Percentiles rank a stretch among this genome's conserved stretches.
These are phyloP conservation scores for Thermochaetoides dissita DNA, from an alignment of 2,329 filamentous ascomycete species.

Conservation along the genomic window DNA sequence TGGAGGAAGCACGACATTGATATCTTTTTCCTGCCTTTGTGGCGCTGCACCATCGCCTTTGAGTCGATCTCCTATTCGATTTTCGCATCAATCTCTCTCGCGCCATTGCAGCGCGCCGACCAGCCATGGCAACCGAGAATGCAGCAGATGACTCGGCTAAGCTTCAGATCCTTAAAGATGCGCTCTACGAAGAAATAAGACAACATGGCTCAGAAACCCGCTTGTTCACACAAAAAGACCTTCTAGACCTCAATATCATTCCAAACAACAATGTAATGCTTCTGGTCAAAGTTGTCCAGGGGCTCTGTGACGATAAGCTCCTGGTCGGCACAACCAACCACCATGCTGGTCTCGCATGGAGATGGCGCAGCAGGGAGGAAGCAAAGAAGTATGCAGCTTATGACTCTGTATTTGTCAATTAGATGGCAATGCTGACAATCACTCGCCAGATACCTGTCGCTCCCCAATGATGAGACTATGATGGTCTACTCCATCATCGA, in stretches of 20 bases:
- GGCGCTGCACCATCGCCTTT: no score
- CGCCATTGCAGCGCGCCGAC: no score
- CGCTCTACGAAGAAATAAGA: conserved; percentile 41
- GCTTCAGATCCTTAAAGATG: conserved; percentile 38
- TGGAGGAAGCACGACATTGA: no score
- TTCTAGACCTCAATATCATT: conserved; percentile 42
- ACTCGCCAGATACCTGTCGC: conserved; percentile 38
- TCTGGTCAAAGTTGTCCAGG: conserved; percentile 42
- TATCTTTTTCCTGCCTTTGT: no score
- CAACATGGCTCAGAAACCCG: conserved; percentile 33
- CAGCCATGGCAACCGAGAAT: conserved; percentile 7
- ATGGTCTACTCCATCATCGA: conserved; percentile 86
- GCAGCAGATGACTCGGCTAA: conserved; percentile 20
- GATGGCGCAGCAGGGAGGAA: conserved; percentile 43
- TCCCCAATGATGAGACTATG: conserved; percentile 57
- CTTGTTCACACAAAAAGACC: conserved; percentile 44
- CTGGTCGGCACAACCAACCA: conserved; percentile 35
- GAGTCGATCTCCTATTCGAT: no score
- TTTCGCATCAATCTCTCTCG: no score
- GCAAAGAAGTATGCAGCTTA: conserved; percentile 40
- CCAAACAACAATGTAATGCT: conserved; percentile 41
- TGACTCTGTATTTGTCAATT: background rate
- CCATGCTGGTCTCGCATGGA: conserved; percentile 38
- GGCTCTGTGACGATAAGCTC: conserved; percentile 45
- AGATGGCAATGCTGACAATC: background rate